Conservation (phyloP, 2,329 filamentous ascomycete genomes). For the Simplicillium aogashimaense region DNA sequence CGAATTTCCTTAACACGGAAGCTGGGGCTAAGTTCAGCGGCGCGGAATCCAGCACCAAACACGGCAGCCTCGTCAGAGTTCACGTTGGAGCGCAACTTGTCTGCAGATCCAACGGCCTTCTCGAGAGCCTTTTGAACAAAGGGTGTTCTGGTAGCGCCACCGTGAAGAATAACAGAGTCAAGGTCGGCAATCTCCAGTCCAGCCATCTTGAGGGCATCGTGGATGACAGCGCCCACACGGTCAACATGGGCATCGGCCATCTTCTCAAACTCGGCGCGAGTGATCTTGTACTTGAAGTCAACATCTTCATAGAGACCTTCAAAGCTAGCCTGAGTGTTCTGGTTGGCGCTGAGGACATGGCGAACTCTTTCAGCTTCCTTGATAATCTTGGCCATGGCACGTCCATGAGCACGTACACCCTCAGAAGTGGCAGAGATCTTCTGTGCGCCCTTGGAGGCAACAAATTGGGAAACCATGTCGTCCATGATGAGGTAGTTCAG, state of each 20-base stretch:
- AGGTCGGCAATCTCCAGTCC: conserved; percentile 66
- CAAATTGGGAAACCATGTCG: conserved; percentile 75
- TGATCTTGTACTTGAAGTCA: conserved; percentile 87
- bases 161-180: conserved; percentile 86
- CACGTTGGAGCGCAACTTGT: conserved; percentile 85
- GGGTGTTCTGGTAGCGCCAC: conserved; percentile 80
- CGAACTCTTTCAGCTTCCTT: conserved; percentile 84
- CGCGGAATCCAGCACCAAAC: conserved; percentile 91
- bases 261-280: conserved; percentile 70
- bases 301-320: conserved; percentile 87
- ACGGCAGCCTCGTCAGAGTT: conserved; percentile 96
- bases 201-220: conserved; percentile 64
- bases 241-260: conserved; percentile 59
- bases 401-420: conserved; percentile 63
- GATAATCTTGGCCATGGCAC: conserved; percentile 79
- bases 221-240: conserved; percentile 59
- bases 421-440: conserved; percentile 51
- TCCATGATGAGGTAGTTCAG: conserved; percentile 83
- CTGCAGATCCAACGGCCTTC: conserved; percentile 56
- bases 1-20: conserved; percentile 98
- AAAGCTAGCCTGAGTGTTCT: conserved; percentile 68
- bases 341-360: conserved; percentile 89
- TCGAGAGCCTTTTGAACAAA: conserved; percentile 90
- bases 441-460: conserved; percentile 58
- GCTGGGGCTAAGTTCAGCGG: conserved; percentile 81